phyloP scores from a whole-genome alignment of 139 green algal genomes.

The Raphidocelis subcapitata region DNA sequence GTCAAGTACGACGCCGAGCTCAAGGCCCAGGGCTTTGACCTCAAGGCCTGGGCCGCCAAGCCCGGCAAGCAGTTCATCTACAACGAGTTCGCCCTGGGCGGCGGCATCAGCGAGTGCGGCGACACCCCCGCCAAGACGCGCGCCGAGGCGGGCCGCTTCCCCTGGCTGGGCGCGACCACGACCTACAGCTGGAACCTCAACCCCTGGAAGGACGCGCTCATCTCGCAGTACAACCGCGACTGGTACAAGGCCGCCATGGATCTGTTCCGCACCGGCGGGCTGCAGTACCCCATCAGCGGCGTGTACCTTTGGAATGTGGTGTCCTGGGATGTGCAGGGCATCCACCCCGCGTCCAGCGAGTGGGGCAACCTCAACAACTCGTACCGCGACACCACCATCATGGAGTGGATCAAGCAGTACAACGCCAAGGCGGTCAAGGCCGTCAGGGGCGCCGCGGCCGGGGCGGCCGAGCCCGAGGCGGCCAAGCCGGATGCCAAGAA shows the following conservation, averaged over 20 bases:
- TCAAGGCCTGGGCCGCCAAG: background rate
- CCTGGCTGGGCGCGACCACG: conserved; percentile 21
- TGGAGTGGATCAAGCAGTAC: too few species aligned
- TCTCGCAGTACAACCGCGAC: conserved; percentile 1
- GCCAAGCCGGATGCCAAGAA: too few species aligned
- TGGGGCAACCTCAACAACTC: too few species aligned
- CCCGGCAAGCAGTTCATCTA: conserved; percentile 17
- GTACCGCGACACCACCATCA: too few species aligned
- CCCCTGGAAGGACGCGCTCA: background rate
- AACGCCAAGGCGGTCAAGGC: too few species aligned
- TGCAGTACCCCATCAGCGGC: conserved; percentile 5
- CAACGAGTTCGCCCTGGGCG: conserved; percentile 30
- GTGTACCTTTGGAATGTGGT: conserved; percentile 24
- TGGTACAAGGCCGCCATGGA: conserved; percentile 15
- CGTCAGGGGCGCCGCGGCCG: too few species aligned
- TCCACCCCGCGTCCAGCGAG: too few species aligned
- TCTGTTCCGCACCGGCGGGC: conserved; percentile 6
- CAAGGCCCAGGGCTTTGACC: conserved; percentile 14
- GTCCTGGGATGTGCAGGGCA: conserved; percentile 18
- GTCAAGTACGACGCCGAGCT: conserved; percentile 18
- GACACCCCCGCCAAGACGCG: conserved; percentile 6
- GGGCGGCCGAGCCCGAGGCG: too few species aligned
- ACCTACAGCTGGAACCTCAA: background rate
- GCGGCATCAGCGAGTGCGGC: conserved; percentile 22
- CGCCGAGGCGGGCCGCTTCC: conserved; percentile 14